Evolutionary conservation across 2,329 filamentous ascomycete genomes (phyloP).

Genomic region (Xylaria polymorpha): DNA sequence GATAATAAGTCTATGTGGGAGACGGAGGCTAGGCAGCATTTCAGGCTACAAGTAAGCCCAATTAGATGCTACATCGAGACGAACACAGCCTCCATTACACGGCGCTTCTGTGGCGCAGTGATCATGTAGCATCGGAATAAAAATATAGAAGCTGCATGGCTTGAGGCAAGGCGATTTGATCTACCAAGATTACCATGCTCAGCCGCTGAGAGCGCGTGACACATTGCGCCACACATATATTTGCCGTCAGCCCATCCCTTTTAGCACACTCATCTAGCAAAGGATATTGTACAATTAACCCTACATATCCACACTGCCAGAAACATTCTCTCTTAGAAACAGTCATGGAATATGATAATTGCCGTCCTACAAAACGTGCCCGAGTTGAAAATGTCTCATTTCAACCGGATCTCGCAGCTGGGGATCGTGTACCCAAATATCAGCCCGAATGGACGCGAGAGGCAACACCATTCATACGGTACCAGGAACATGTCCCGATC

Average conservation of each 20-base stretch:
- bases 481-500: not conserved
- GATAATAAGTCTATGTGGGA: no score
- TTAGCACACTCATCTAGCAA: no score
- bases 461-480: not conserved
- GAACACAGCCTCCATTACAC: not conserved
- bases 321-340: no score
- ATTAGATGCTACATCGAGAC: not conserved
- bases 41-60: not conserved
- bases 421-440: not conserved
- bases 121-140: not conserved
- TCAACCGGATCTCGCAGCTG: not conserved
- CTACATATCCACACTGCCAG: no score
- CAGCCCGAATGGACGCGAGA: not conserved
- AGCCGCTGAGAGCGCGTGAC: no score
- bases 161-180: no score
- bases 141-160: no score
- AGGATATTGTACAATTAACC: no score
- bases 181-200: no score
- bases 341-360: no score
- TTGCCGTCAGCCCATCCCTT: no score
- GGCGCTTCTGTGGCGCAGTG: not conserved
- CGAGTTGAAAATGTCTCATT: not conserved
- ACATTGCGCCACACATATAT: no score
- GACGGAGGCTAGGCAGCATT: not conserved
- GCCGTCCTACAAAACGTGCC: not conserved